Percentiles rank a stretch among this genome's conserved stretches.
phyloP scores from a whole-genome alignment of 1,284 basidiomycete genomes.

The Cronartium quercuum region DNA sequence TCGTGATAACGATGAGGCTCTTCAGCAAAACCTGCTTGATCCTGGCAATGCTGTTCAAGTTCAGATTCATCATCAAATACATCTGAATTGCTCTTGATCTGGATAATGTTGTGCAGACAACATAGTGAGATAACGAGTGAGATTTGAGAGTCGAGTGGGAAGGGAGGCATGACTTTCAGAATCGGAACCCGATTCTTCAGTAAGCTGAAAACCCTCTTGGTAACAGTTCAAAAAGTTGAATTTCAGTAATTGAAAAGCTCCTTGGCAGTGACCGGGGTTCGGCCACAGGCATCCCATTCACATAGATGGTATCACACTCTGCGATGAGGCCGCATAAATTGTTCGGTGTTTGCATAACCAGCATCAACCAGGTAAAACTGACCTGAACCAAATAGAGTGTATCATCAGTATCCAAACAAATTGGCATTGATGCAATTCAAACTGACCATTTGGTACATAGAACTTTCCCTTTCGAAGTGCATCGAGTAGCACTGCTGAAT shows the following conservation, averaged over 20 bases:
- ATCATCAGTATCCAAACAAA: too few relatives aligned
- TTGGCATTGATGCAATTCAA: neutral
- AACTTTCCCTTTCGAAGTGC: conserved; percentile 41
- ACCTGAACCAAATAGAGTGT: too few relatives aligned
- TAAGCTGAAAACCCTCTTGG: neutral
- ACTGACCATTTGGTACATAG: conserved; percentile 3
- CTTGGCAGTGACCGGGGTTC: neutral
- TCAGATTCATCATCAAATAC: neutral
- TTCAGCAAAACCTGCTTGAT: neutral
- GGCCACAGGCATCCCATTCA: neutral
- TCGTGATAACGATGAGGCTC: neutral
- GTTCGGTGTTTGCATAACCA: neutral
- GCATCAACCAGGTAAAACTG: neutral
- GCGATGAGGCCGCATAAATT: neutral
- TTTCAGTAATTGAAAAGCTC: neutral
- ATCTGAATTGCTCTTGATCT: neutral
- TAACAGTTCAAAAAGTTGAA: neutral
- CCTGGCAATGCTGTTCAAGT: neutral
- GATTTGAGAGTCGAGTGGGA: neutral
- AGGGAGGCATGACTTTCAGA: neutral
- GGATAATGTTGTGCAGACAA: neutral
- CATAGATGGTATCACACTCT: neutral
- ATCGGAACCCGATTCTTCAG: neutral
- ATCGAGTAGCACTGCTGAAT: conserved; percentile 46
- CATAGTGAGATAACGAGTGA: neutral